phyloP scores from a whole-genome alignment of 2,329 filamentous ascomycete genomes.

The Stachybotrys chlorohalonatus region DNA sequence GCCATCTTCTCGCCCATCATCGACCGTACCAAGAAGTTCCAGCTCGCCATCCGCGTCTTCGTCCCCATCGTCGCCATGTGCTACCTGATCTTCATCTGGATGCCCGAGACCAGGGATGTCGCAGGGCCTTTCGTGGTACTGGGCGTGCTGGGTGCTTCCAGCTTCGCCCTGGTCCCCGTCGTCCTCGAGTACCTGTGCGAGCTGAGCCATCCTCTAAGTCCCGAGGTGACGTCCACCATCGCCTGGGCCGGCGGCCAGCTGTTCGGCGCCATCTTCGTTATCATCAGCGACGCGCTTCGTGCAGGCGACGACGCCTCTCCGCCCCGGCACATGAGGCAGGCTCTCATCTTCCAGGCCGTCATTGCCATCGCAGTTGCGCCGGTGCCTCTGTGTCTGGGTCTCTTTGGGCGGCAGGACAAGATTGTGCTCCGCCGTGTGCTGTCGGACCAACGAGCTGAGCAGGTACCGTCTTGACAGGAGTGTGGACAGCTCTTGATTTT shows the following conservation, averaged over 20 bases:
- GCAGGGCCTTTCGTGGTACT: slow-evolving; percentile 67
- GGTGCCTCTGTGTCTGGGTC: slow-evolving; percentile 58
- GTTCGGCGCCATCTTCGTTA: slow-evolving; percentile 74
- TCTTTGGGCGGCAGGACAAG: slow-evolving; percentile 53
- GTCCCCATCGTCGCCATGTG: slow-evolving; percentile 64
- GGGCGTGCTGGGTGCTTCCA: slow-evolving; percentile 67
- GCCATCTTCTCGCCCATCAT: slow-evolving; percentile 74
- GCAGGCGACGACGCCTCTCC: slow-evolving; percentile 43
- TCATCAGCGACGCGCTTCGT: slow-evolving; percentile 70
- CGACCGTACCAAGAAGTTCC: slow-evolving; percentile 74
- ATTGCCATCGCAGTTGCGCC: slow-evolving; percentile 57
- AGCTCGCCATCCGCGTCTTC: slow-evolving; percentile 62
- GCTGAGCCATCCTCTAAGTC: slow-evolving; percentile 76
- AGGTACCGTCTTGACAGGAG: not conserved
- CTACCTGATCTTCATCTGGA: slow-evolving; percentile 77
- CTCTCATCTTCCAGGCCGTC: slow-evolving; percentile 72
- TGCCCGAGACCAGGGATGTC: slow-evolving; percentile 50
- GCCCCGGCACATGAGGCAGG: slow-evolving; percentile 62
- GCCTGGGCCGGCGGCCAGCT: slow-evolving; percentile 85
- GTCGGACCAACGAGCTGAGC: slow-evolving; percentile 23
- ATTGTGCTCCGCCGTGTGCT: slow-evolving; percentile 40
- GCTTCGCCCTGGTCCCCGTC: slow-evolving; percentile 74
- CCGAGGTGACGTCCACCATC: slow-evolving; percentile 74
- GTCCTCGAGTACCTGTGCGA: slow-evolving; percentile 82
- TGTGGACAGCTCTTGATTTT: not conserved